Evolutionary conservation across 345 rosid species (phyloP).

Genomic region (Sonneratia caseolaris): DNA sequence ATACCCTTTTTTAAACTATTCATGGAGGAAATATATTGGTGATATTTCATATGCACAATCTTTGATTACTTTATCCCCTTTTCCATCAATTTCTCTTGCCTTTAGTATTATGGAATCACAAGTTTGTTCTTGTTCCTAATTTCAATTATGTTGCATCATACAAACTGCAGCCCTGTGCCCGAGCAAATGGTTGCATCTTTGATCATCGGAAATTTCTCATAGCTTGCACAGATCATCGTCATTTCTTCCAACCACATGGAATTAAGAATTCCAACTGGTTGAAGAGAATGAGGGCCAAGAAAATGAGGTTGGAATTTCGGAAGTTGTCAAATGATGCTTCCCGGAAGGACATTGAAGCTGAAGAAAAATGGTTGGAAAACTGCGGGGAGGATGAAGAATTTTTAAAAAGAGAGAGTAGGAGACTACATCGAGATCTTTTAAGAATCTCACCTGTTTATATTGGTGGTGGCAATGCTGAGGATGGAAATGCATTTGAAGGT

Average conservation of each 20-base stretch:
- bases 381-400: conserved; percentile 99
- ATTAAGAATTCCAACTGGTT: conserved; percentile 37
- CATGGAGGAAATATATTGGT: background rate
- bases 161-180: conserved; percentile 88
- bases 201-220: conserved; percentile 97
- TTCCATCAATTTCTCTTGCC: background rate
- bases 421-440: conserved; percentile 80
- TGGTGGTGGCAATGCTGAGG: conserved; percentile 61
- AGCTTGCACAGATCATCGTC: conserved; percentile 90
- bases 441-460: conserved; percentile 95
- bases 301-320: conserved; percentile 65
- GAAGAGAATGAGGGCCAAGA: conserved; percentile 75
- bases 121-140: background rate
- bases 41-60: background rate
- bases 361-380: conserved; percentile 97
- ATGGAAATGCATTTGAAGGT: conserved; percentile 53
- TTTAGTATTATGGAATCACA: background rate
- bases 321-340: conserved; percentile 78
- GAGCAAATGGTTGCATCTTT: conserved; percentile 86
- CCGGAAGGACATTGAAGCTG: conserved; percentile 89
- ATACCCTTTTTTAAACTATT: background rate
- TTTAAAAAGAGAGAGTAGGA: conserved; percentile 91
- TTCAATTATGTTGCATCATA: conserved; percentile 8
- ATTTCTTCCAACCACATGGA: conserved; percentile 79
- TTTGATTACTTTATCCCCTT: background rate